These are phyloP conservation scores for Starmerella bacillaris DNA, from an alignment of 805 yeast species.

Conservation along the genomic window DNA sequence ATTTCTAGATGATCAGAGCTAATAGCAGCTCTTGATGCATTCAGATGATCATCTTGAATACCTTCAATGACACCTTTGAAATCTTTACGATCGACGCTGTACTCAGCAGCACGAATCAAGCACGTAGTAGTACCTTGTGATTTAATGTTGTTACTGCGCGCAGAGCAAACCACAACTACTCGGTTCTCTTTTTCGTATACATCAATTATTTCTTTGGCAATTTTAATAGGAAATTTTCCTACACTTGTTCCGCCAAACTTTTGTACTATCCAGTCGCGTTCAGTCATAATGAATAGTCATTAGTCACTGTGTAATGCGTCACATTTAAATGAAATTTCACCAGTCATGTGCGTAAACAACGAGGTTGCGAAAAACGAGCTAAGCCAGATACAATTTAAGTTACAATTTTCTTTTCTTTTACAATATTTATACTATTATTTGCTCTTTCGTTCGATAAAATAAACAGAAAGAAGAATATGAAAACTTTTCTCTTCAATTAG, in stretches of 20 bases:
- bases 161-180: constrained; percentile 92
- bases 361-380: constrained; percentile 1
- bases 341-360: neutral
- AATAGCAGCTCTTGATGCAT: constrained; percentile 47
- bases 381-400: constrained; percentile 1
- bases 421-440: too few relatives aligned
- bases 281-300: constrained; percentile 1
- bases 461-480: too few relatives aligned
- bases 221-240: constrained; percentile 78
- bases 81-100: constrained; percentile 19
- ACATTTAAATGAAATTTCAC: neutral
- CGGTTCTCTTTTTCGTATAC: constrained; percentile 36
- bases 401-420: too few relatives aligned
- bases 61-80: constrained; percentile 42
- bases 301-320: constrained; percentile 3
- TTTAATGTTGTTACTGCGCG: constrained; percentile 78
- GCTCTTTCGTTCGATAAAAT: too few relatives aligned
- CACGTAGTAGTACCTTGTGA: constrained; percentile 92
- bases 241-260: constrained; percentile 96
- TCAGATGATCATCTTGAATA: constrained; percentile 60
- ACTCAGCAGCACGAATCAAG: constrained; percentile 65
- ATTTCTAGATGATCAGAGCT: constrained; percentile 26
- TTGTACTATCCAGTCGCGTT: constrained; percentile 54
- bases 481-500: too few relatives aligned
- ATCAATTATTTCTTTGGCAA: constrained; percentile 62